phyloP scores from a whole-genome alignment of 1,139 yeast genomes.

The Hemisphaericaspora xylofermentans region DNA sequence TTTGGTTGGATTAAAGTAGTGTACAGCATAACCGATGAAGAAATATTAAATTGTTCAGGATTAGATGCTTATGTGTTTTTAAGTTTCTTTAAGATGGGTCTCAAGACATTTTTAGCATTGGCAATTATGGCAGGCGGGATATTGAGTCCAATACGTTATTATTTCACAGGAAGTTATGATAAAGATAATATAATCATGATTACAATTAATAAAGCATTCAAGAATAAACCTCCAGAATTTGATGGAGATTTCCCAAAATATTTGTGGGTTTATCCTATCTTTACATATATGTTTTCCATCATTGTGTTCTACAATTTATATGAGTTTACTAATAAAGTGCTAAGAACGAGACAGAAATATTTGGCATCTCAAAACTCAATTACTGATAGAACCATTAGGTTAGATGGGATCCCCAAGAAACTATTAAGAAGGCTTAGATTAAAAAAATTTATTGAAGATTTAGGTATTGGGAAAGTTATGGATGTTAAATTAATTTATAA shows the following conservation, averaged over 20 bases:
- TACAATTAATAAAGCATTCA: conserved; percentile 8
- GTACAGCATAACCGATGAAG: conserved; percentile 39
- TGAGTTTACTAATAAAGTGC: conserved; percentile 68
- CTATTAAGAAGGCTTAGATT: conserved; percentile 42
- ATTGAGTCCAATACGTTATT: conserved; percentile 45
- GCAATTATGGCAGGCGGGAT: conserved; percentile 39
- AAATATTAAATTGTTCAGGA: conserved; percentile 41
- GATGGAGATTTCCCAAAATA: conserved; percentile 32
- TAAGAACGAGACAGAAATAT: conserved; percentile 75
- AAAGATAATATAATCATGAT: conserved; percentile 29
- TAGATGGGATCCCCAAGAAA: conserved; percentile 75
- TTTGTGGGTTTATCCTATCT: conserved; percentile 79
- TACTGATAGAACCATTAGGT: conserved; percentile 86
- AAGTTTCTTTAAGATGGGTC: conserved; percentile 47
- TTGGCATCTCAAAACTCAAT: conserved; percentile 87
- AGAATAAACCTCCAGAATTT: conserved; percentile 19
- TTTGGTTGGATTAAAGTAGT: conserved; percentile 45
- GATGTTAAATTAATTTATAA: conserved; percentile 57
- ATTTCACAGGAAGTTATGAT: conserved; percentile 48
- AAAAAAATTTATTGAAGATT: conserved; percentile 55
- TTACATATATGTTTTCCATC: conserved; percentile 81
- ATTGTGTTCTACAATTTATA: conserved; percentile 62
- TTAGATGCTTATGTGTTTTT: conserved; percentile 48
- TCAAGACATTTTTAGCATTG: conserved; percentile 36
- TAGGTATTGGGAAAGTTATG: conserved; percentile 61